Conservation (phyloP, 148 eudicot species). For the Spergularia marina region DNA sequence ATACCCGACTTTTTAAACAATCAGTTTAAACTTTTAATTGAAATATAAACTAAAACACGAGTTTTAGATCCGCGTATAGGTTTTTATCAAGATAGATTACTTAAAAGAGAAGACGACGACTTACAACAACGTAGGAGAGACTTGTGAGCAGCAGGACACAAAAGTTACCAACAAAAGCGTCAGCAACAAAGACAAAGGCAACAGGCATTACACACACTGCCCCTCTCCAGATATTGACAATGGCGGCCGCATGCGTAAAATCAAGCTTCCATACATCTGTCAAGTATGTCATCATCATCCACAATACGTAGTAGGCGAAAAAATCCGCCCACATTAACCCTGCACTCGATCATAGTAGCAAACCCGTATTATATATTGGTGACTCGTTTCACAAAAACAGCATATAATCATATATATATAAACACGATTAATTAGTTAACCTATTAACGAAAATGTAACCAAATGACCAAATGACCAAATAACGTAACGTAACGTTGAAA, state of each 20-base stretch:
- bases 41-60: too few species aligned
- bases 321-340: conserved; percentile 51
- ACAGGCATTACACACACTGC: conserved; percentile 28
- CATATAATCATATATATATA: too few species aligned
- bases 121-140: conserved; percentile 42
- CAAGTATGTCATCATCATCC: conserved; percentile 49
- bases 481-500: too few species aligned
- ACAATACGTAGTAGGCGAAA: conserved; percentile 38
- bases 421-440: too few species aligned
- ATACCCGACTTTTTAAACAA: too few species aligned
- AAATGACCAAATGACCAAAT: too few species aligned
- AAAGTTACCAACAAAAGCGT: conserved; percentile 41
- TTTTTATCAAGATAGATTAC: too few species aligned
- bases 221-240: conserved; percentile 49
- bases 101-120: not conserved
- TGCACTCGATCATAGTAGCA: conserved; percentile 23
- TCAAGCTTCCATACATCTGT: conserved; percentile 54
- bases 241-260: conserved; percentile 48
- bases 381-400: too few species aligned
- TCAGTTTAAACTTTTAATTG: too few species aligned
- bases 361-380: not conserved
- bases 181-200: conserved; percentile 39
- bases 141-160: conserved; percentile 40
- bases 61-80: too few species aligned
- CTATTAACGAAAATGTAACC: too few species aligned